Evolutionary conservation across 805 yeast genomes (phyloP).

Genomic region (Ogataea henricii): DNA sequence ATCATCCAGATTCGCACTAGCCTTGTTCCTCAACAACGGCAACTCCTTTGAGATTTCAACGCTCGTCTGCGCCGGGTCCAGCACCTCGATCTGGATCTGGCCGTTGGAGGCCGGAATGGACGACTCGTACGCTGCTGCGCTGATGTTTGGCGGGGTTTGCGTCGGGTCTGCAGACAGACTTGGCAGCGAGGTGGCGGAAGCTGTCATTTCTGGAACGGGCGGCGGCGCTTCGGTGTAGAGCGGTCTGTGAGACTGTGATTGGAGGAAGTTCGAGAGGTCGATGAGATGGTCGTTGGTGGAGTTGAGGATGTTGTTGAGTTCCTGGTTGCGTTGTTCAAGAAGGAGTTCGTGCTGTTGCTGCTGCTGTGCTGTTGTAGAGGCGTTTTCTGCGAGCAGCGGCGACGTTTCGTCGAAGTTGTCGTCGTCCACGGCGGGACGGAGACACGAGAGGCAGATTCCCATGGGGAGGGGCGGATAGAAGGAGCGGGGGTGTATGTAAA

Average conservation of each 20-base stretch:
- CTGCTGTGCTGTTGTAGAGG: constrained; percentile 19
- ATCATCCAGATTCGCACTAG: constrained; percentile 9
- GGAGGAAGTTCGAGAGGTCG: constrained; percentile 30
- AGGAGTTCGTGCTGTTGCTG: constrained; percentile 29
- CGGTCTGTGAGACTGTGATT: constrained; percentile 18
- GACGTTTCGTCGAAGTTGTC: constrained; percentile 31
- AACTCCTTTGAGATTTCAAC: constrained; percentile 18
- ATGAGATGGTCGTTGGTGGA: constrained; percentile 37
- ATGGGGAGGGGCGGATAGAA: constrained; percentile 15
- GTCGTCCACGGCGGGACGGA: constrained; percentile 23
- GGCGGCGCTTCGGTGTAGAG: constrained; percentile 3
- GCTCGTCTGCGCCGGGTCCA: constrained; percentile 9
- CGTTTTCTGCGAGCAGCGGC: constrained; percentile 28
- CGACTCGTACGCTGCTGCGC: constrained; percentile 11
- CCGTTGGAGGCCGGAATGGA: constrained; percentile 11
- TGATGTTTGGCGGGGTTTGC: constrained; percentile 9
- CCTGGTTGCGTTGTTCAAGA: constrained; percentile 34
- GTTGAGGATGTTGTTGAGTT: constrained; percentile 34
- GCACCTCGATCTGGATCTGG: constrained; percentile 20
- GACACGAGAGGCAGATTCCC: constrained; percentile 39
- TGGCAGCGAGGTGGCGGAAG: constrained; percentile 15
- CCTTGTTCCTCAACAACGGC: constrained; percentile 12
- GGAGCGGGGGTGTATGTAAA: background rate
- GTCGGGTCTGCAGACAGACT: constrained; percentile 8
- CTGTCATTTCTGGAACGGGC: constrained; percentile 6